Base-by-base conservation (phyloP, 345 rosid species). In the Ailanthus altissimus region DNA sequence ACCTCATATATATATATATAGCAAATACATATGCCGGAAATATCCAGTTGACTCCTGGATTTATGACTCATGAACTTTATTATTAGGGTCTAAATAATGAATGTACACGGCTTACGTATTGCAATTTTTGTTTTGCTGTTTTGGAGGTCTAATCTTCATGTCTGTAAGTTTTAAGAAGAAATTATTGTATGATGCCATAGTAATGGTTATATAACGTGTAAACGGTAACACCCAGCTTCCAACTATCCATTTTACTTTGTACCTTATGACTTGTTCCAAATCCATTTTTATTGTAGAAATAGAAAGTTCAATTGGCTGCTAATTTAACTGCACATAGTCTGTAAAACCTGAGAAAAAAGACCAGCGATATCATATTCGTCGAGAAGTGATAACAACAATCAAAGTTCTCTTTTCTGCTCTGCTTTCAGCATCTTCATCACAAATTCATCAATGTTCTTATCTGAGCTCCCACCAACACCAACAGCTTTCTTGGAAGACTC, bases 401-500 rank as follows among this genome's bases (percentile, higher is more conserved):
- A 45, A 21, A 78, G 57, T 56, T 74, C 28, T 54, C 62, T 65
- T 25, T 65, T 77, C 61, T 51, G 56, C 49, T 74, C 70, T 15
- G 43, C 21, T 47, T 60, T 56, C 47, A 54, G 16, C 58, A 85
- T 46, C 76, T 81, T 79, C 40, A 5, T 62, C 14, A 86, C 65
- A 63, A 88, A 83, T 68, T 79, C 79, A n/a, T 79, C 74, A 3
- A 86, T 66, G 18, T 78, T 83, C 47, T 23, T 77, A 32, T 84
- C 86, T 12, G 84, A 85, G 81, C 77, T 78, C 56, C 92, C 90
- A 23, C 83, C 86, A 18, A 6, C 69, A 28, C 85, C 73, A 18
- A 81, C 89, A 74, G 93, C 86, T 32, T 72, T 83, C 73, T 23
- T 80, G n/a, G 92, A 86, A 36, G 21, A 50, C 12, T 81, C 82